Evolutionary conservation across 192 early-diverging fungal genomes (phyloP).

Genomic region (Rhizophagus sp.): DNA sequence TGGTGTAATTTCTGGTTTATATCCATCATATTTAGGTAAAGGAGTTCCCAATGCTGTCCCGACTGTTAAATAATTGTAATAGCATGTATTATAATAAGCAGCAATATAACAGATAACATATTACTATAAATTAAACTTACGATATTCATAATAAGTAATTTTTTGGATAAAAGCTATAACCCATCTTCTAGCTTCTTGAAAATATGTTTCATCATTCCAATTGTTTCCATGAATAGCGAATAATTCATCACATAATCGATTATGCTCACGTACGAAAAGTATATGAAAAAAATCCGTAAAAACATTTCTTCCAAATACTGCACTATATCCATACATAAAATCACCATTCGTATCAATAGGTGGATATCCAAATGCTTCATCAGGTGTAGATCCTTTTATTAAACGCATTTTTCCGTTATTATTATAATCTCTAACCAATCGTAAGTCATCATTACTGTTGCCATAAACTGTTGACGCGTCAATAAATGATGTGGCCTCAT

Average conservation of each 20-base stretch:
- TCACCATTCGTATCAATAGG: not conserved
- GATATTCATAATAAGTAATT: not conserved
- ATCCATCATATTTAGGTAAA: not conserved
- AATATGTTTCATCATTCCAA: constrained; percentile 11
- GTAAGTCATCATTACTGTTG: not conserved
- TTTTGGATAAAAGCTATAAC: constrained; percentile 10
- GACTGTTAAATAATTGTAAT: not conserved
- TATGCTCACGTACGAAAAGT: constrained; percentile 12
- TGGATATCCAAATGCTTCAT: constrained; percentile 6
- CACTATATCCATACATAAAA: not conserved
- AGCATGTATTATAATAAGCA: not conserved
- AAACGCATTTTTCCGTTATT: not conserved
- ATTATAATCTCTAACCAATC: not conserved
- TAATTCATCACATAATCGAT: constrained; percentile 10
- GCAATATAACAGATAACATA: no score
- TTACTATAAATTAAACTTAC: not conserved
- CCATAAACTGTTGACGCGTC: constrained; percentile 3
- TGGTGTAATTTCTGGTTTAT: not conserved
- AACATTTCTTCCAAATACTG: not conserved
- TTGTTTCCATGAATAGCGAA: not conserved
- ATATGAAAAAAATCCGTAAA: not conserved
- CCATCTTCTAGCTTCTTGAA: constrained; percentile 25
- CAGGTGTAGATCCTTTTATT: not conserved
- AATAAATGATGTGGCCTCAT: constrained; percentile 10
- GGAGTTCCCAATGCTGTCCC: not conserved